These are phyloP conservation scores for Pistacia atlantica DNA, from an alignment of 345 rosid genomes.

Conservation along the genomic window DNA sequence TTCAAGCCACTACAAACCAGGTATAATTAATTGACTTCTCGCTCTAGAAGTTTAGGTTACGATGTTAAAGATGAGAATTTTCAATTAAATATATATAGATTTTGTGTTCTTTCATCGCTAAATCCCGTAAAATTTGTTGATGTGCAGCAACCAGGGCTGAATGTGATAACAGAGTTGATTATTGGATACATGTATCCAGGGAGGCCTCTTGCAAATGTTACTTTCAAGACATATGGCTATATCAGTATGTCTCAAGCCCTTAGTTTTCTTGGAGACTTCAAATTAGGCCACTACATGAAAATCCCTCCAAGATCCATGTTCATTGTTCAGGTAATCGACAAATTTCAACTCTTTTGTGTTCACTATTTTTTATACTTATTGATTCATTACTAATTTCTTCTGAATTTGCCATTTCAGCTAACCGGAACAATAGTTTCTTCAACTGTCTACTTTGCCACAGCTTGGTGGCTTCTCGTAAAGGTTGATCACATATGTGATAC, in stretches of 20 bases:
- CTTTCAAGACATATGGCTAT: conserved; percentile 53
- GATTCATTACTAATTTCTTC: background rate
- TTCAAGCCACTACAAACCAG: conserved; percentile 60
- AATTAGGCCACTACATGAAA: conserved; percentile 66
- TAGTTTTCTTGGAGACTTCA: conserved; percentile 53
- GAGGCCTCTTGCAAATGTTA: conserved; percentile 52
- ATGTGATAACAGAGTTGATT: conserved; percentile 54
- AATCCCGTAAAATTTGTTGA: background rate
- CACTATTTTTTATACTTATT: background rate
- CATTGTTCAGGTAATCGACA: conserved; percentile 42
- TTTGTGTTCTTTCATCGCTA: background rate
- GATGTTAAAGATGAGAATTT: too few relatives aligned
- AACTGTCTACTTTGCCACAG: conserved; percentile 45
- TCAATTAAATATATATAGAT: too few relatives aligned
- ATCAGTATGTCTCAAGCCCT: conserved; percentile 50
- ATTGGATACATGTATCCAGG: conserved; percentile 61
- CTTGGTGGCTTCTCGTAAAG: conserved; percentile 53
- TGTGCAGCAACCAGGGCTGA: conserved; percentile 52
- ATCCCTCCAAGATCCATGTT: conserved; percentile 64
- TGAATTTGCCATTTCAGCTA: conserved; percentile 21
- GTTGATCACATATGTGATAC: conserved; percentile 42
- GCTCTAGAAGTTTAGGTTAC: too few relatives aligned
- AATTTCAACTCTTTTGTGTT: background rate
- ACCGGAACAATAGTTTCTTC: conserved; percentile 50
- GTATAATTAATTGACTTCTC: conserved; percentile 17